Conservation (phyloP, 306 rosid genomes). For the Dryas octopetala region DNA sequence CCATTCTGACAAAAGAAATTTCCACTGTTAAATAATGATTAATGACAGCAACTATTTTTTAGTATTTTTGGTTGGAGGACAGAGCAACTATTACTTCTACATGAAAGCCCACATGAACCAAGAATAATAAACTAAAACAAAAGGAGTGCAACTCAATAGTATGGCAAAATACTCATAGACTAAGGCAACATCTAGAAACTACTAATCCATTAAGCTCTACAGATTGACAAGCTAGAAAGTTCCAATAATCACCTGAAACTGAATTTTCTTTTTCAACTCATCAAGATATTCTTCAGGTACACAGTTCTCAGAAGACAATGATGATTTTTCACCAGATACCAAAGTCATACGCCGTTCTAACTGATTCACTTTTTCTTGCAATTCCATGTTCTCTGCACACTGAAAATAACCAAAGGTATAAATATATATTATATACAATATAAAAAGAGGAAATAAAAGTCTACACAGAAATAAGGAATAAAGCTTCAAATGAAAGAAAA, state of each 20-base stretch:
- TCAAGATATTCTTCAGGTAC: constrained; percentile 56
- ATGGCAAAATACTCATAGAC: constrained; percentile 3
- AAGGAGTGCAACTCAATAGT: neutral
- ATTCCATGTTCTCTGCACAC: constrained; percentile 75
- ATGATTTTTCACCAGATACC: constrained; percentile 37
- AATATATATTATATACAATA: constrained; percentile 1
- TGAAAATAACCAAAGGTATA: constrained; percentile 37
- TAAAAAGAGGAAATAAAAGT: constrained; percentile 2
- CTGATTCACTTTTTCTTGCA: constrained; percentile 64
- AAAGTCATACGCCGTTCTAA: constrained; percentile 66
- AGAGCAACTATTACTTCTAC: neutral
- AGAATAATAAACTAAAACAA: neutral
- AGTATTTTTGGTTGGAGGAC: neutral
- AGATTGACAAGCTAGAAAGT: constrained; percentile 12
- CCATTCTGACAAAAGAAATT: neutral
- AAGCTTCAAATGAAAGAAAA: constrained; percentile 4
- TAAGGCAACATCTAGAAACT: neutral
- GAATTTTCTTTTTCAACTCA: constrained; percentile 78
- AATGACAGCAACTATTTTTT: too few relatives aligned
- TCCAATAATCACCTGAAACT: constrained; percentile 63
- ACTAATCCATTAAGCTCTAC: constrained; percentile 10
- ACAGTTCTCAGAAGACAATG: constrained; percentile 40
- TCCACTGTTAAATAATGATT: neutral
- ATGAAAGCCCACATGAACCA: neutral
- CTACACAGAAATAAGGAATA: neutral